phyloP scores from a whole-genome alignment of 2,329 filamentous ascomycete species.

The Fusarium pseudograminearum region DNA sequence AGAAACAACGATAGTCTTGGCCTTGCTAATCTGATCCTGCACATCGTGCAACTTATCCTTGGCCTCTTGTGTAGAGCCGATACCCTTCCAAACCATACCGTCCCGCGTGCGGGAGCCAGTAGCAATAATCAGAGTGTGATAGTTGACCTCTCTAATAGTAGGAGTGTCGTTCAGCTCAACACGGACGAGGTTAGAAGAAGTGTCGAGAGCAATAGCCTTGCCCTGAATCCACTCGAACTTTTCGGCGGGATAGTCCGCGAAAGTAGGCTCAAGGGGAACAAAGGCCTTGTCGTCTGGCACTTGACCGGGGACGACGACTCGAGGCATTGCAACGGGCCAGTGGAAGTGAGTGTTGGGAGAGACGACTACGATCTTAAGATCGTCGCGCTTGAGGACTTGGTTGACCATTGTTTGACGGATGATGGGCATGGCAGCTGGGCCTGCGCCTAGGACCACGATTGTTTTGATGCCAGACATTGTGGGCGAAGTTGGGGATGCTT shows the following conservation, averaged over 20 bases:
- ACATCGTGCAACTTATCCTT: slow-evolving; percentile 54
- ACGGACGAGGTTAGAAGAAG: slow-evolving; percentile 56
- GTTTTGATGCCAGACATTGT: slow-evolving; percentile 50
- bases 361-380: slow-evolving; percentile 60
- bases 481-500: neutral
- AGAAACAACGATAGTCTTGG: slow-evolving; percentile 63
- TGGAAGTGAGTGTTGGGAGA: slow-evolving; percentile 62
- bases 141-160: slow-evolving; percentile 55
- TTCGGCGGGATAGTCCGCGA: slow-evolving; percentile 60
- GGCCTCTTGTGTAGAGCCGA: slow-evolving; percentile 58
- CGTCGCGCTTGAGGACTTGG: slow-evolving; percentile 54
- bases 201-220: slow-evolving; percentile 59
- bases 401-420: slow-evolving; percentile 65
- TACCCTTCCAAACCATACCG: slow-evolving; percentile 63
- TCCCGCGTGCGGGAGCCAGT: slow-evolving; percentile 62
- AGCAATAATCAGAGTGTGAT: slow-evolving; percentile 66
- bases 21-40: slow-evolving; percentile 55
- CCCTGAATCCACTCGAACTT: slow-evolving; percentile 67
- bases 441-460: slow-evolving; percentile 64
- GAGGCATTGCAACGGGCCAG: slow-evolving; percentile 62
- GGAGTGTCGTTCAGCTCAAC: slow-evolving; percentile 54
- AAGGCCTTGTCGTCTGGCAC: slow-evolving; percentile 57
- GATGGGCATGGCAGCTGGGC: slow-evolving; percentile 59
- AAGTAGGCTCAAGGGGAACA: slow-evolving; percentile 55
- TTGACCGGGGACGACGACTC: slow-evolving; percentile 61